Conservation (phyloP, 805 yeast genomes). For the Suhomyces xylopsoci region DNA sequence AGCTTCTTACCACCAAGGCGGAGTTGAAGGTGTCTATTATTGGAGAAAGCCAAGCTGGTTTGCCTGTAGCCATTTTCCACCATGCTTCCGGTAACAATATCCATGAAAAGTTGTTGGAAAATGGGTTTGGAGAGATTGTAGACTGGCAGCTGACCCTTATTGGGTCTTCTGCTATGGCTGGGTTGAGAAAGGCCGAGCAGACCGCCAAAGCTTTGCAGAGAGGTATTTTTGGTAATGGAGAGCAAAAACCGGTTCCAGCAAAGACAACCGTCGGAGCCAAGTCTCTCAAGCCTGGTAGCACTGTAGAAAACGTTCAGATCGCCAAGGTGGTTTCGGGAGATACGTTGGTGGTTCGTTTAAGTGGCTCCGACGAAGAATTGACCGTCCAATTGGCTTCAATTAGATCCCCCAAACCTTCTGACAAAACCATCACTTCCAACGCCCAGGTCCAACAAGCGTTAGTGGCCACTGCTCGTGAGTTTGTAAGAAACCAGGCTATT, state of each 20-base stretch:
- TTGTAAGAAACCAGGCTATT: slow-evolving; percentile 60
- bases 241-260: slow-evolving; percentile 14
- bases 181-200: slow-evolving; percentile 62
- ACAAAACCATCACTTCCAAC: slow-evolving; percentile 43
- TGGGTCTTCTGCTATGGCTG: slow-evolving; percentile 62
- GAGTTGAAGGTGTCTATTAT: slow-evolving; percentile 48
- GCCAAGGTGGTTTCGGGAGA: slow-evolving; percentile 66
- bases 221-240: slow-evolving; percentile 52
- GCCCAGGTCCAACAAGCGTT: slow-evolving; percentile 44
- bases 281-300: slow-evolving; percentile 44
- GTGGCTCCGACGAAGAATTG: slow-evolving; percentile 45
- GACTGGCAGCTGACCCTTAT: slow-evolving; percentile 76
- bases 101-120: slow-evolving; percentile 60
- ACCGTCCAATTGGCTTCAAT: slow-evolving; percentile 76
- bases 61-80: slow-evolving; percentile 53
- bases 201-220: slow-evolving; percentile 56
- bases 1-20: slow-evolving; percentile 60
- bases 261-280: slow-evolving; percentile 2
- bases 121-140: slow-evolving; percentile 70
- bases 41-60: slow-evolving; percentile 62
- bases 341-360: slow-evolving; percentile 53
- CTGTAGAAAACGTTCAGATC: slow-evolving; percentile 50
- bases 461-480: slow-evolving; percentile 69
- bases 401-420: slow-evolving; percentile 69
- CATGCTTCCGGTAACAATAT: slow-evolving; percentile 78